Evolutionary conservation across 2,329 filamentous ascomycete species (phyloP).

Genomic region (Bipolaris bicolor): DNA sequence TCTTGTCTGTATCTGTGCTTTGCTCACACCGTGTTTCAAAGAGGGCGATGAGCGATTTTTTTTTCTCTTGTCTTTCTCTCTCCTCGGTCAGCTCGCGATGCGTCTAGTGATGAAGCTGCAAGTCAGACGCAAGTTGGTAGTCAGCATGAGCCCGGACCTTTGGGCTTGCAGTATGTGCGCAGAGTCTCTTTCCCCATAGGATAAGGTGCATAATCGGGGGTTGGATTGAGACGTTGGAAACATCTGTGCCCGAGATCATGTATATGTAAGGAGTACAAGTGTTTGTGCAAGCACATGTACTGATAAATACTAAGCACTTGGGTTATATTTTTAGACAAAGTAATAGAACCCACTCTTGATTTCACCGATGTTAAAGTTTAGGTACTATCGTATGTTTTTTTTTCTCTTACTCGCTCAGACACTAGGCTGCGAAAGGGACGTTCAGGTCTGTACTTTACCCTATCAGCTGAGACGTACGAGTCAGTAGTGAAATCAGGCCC

Average conservation of each 20-base stretch:
- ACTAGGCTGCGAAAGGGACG: background rate
- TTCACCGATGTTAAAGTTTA: background rate
- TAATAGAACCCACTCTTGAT: background rate
- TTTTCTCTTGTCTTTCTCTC: too few relatives aligned
- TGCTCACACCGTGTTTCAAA: too few relatives aligned
- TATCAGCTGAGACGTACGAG: slow-evolving; percentile 2
- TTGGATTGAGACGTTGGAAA: background rate
- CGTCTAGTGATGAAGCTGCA: background rate
- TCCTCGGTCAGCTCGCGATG: background rate
- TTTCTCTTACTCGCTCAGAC: background rate
- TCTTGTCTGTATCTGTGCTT: too few relatives aligned
- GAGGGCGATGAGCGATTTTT: too few relatives aligned
- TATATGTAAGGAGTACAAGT: background rate
- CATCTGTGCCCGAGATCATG: background rate
- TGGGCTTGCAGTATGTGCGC: background rate
- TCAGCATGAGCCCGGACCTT: background rate
- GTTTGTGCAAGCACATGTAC: background rate
- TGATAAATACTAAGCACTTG: background rate
- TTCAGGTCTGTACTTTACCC: background rate
- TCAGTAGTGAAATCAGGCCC: background rate
- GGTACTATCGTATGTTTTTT: background rate
- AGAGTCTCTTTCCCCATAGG: background rate
- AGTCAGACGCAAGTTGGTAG: background rate
- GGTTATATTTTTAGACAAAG: background rate
- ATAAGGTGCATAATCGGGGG: background rate